Evolutionary conservation across 164 flowering plant species (phyloP), one percentile per base, ranked within the genome.

Genomic region (Sedum album): DNA sequence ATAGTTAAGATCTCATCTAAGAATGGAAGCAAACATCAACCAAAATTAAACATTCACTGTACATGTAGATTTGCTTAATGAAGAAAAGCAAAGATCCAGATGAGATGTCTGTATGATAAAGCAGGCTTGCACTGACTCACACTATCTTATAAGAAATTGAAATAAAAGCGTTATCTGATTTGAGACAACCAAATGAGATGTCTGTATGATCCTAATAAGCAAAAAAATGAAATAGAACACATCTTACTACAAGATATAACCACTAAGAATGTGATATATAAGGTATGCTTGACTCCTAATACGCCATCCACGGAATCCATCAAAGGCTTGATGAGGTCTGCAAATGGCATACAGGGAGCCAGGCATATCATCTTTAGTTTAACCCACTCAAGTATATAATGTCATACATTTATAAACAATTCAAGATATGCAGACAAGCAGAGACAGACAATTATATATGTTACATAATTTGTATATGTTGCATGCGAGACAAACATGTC

Each of bases 281-380:
- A 57, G 20, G 2, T 30, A 65, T 65, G 67, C 67, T 65, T 65
- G 67, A 48, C 67, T 65, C 67, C 67, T 65, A 46, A 65, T 65
- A 65, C 67, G 67, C 67, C 67, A 65, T 65, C 18, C 67, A 65
- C 46, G 46, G 42, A 65, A 31, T 21, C 67, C 67, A 65, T 65
- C 30, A 30, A 65, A 33, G 67, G 26, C 46, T 65, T 30, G 67
- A 65, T 36, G 67, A 41, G 67, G 18, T 65, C 67, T 65, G 67
- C 67, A 38, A 65, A 65, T 65, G 67, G 67, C 67, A 65, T 65
- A 65, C 67, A 65, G 67, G 67, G 67, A 65, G 67, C 67, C 67
- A 65, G 67, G 67, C 67, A 65, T 65, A 57, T 26, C 33, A 28
- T 11, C 20, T 57, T 17, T 57, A 23, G 8, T 1, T 1, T 15